A percentile compares a stretch with the other conserved stretches of the same genome.
Conservation (phyloP, 371 early-diverging fungal species). For the Rhizopus microsporus region DNA sequence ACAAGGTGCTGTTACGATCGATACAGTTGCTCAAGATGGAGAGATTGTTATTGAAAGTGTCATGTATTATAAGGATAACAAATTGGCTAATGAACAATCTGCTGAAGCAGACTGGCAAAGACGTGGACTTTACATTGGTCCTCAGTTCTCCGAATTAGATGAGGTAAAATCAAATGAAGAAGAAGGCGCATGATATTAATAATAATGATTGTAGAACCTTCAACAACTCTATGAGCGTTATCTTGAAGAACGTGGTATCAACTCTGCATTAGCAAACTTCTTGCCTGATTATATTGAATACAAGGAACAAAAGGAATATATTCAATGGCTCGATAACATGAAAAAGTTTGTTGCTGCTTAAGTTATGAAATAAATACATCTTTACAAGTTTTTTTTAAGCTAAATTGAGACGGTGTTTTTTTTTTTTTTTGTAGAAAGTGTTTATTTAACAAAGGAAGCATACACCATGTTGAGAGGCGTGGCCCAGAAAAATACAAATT, state of each 20-base stretch:
- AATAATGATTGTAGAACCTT: conserved; percentile 46
- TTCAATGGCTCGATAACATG: conserved; percentile 80
- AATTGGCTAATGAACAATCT: conserved; percentile 67
- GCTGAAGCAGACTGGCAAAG: conserved; percentile 93
- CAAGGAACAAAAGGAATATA: conserved; percentile 94
- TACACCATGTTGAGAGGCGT: too few species aligned
- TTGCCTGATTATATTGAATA: conserved; percentile 84
- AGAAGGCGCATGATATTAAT: neutral
- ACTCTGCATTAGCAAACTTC: conserved; percentile 76
- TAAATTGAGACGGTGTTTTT: too few species aligned
- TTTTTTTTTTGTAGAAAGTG: too few species aligned
- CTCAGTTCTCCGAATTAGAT: conserved; percentile 89
- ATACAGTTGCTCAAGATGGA: conserved; percentile 81
- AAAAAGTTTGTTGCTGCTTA: conserved; percentile 64
- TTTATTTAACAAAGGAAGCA: too few species aligned
- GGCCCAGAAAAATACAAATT: too few species aligned
- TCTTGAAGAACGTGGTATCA: conserved; percentile 85
- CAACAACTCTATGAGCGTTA: conserved; percentile 83
- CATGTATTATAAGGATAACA: conserved; percentile 68
- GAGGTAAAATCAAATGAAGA: conserved; percentile 44
- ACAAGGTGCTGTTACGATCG: conserved; percentile 79
- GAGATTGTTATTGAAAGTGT: conserved; percentile 85
- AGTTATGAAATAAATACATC: neutral
- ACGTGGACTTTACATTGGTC: conserved; percentile 88
- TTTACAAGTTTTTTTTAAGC: too few species aligned